phyloP scores from a whole-genome alignment of 306 rosid genomes.

The Fagus sylvatica region DNA sequence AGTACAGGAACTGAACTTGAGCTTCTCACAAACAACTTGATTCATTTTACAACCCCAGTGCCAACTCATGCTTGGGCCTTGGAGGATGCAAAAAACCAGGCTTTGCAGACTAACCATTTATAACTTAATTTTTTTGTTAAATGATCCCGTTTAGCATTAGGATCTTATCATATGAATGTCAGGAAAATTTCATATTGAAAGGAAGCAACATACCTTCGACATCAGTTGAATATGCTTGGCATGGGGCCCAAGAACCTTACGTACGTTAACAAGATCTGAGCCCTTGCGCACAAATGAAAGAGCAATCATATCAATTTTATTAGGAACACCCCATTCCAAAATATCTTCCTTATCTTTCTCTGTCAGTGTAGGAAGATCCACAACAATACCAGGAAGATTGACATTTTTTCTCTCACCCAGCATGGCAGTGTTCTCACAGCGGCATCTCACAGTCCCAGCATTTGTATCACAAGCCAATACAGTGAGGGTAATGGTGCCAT shows the following conservation, averaged over 20 bases:
- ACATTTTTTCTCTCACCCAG: slow-evolving; percentile 96
- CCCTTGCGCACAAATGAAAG: slow-evolving; percentile 98
- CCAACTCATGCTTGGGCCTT: neutral
- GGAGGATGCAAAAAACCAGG: neutral
- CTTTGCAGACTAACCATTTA: neutral
- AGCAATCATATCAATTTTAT: slow-evolving; percentile 93
- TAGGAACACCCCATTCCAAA: slow-evolving; percentile 93
- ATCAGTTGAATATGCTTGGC: slow-evolving; percentile 74
- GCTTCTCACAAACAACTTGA: neutral
- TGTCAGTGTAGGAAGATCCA: slow-evolving; percentile 93
- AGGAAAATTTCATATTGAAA: slow-evolving; percentile 9
- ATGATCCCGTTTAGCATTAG: too few relatives aligned
- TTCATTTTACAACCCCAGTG: neutral
- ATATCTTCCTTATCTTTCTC: slow-evolving; percentile 95
- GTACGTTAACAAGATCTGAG: slow-evolving; percentile 87
- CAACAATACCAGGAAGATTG: slow-evolving; percentile 95
- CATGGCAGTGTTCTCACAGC: slow-evolving; percentile 81
- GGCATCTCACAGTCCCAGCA: slow-evolving; percentile 74
- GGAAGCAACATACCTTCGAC: slow-evolving; percentile 70
- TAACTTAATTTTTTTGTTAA: neutral
- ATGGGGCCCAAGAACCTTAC: slow-evolving; percentile 84
- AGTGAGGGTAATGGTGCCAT: slow-evolving; percentile 85
- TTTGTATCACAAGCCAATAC: slow-evolving; percentile 71
- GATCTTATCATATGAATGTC: neutral
- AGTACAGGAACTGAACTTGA: neutral